A percentile compares a stretch with the other conserved stretches of the same genome.
phyloP scores from a whole-genome alignment of 192 early-diverging fungal genomes.

The Cetraspora pellucida region DNA sequence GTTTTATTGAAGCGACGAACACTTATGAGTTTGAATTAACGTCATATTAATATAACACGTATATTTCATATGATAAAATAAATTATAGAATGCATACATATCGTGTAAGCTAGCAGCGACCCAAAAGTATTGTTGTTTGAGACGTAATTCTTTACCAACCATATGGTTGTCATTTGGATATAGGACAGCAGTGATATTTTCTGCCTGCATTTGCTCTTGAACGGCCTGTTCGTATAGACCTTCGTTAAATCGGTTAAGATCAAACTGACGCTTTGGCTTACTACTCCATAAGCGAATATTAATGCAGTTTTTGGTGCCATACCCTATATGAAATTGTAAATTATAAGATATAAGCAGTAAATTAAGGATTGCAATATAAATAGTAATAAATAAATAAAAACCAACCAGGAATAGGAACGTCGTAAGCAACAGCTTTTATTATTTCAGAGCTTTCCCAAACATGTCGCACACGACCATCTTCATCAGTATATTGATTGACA shows the following conservation, averaged over 20 bases:
- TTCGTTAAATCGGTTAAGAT: constrained; percentile 81
- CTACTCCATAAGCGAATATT: constrained; percentile 97
- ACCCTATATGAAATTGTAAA: constrained; percentile 37
- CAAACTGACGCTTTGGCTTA: constrained; percentile 88
- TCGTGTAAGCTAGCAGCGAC: constrained; percentile 87
- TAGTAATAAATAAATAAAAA: not conserved
- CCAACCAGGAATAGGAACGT: constrained; percentile 92
- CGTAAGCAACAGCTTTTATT: constrained; percentile 92
- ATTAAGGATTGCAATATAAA: not conserved
- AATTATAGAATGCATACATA: constrained; percentile 46
- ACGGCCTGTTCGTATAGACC: constrained; percentile 94
- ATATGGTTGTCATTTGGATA: constrained; percentile 99
- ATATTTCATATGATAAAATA: constrained; percentile 38
- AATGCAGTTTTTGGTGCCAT: constrained; percentile 90
- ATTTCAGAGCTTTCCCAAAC: constrained; percentile 86
- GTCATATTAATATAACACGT: not conserved
- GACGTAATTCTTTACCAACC: constrained; percentile 92
- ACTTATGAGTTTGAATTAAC: constrained; percentile 33
- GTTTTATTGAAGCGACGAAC: constrained; percentile 94
- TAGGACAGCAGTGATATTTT: constrained; percentile 92
- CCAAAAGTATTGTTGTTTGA: constrained; percentile 99
- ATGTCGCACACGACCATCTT: constrained; percentile 63
- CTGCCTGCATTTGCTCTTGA: constrained; percentile 87
- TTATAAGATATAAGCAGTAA: not conserved
- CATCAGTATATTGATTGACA: constrained; percentile 72